A percentile compares a stretch with the other conserved stretches of the same genome.
These are phyloP conservation scores for Dendrothele bispora DNA, from an alignment of 768 basidiomycete genomes.

Conservation along the genomic window DNA sequence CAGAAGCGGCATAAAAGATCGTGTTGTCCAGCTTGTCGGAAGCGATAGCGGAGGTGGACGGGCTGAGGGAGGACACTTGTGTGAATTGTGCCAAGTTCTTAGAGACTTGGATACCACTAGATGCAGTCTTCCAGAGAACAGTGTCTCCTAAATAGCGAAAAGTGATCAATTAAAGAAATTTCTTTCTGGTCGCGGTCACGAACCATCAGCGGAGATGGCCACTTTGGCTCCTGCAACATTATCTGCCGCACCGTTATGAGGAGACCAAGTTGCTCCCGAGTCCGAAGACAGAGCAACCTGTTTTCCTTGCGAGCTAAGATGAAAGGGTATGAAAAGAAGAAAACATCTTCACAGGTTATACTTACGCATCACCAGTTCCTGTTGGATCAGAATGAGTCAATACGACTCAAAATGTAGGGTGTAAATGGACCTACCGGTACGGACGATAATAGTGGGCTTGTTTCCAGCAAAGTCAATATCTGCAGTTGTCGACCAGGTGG, in stretches of 20 bases:
- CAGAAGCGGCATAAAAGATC: slow-evolving; percentile 37
- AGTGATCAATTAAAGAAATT: too few species aligned
- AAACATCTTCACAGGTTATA: slow-evolving; percentile 9
- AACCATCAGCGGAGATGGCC: slow-evolving; percentile 52
- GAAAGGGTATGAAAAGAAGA: background rate
- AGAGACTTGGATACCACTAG: background rate
- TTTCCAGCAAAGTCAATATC: slow-evolving; percentile 59
- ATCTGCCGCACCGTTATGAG: background rate
- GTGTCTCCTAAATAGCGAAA: background rate
- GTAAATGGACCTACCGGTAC: slow-evolving; percentile 23
- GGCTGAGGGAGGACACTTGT: slow-evolving; percentile 32
- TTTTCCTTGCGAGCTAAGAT: slow-evolving; percentile 18
- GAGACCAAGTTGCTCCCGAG: slow-evolving; percentile 34
- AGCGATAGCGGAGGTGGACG: slow-evolving; percentile 33
- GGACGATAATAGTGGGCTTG: slow-evolving; percentile 47
- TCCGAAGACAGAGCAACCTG: slow-evolving; percentile 37
- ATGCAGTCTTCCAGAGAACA: background rate
- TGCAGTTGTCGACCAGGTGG: slow-evolving; percentile 43
- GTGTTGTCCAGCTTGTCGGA: slow-evolving; percentile 38
- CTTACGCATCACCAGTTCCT: background rate
- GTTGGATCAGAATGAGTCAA: too few species aligned
- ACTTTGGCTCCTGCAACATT: slow-evolving; percentile 20
- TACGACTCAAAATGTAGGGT: too few species aligned
- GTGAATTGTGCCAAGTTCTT: slow-evolving; percentile 20
- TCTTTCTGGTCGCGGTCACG: too few species aligned